phyloP scores from a whole-genome alignment of 2,329 filamentous ascomycete species.

The Mariannaea sp. region DNA sequence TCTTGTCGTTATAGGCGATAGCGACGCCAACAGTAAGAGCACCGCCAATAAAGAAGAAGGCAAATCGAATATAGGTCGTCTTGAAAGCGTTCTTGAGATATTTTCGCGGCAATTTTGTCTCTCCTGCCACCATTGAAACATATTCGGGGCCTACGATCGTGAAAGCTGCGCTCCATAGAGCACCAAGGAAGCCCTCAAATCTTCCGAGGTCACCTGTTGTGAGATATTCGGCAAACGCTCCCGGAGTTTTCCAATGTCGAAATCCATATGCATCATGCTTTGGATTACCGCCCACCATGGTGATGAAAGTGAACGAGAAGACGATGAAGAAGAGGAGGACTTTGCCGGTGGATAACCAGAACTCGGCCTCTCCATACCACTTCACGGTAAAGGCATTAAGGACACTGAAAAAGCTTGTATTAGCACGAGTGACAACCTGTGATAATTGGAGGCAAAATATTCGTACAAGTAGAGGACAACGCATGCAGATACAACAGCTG shows the following conservation, averaged over 20 bases:
- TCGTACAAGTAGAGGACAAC: slow-evolving; percentile 19
- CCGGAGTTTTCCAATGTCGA: slow-evolving; percentile 22
- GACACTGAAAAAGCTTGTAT: not conserved
- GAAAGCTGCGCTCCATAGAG: slow-evolving; percentile 44
- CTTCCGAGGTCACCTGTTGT: slow-evolving; percentile 18
- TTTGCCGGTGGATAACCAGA: slow-evolving; percentile 20
- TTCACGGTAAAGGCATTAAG: slow-evolving; percentile 23
- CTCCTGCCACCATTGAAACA: slow-evolving; percentile 43
- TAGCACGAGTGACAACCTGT: not conserved
- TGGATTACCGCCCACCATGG: slow-evolving; percentile 22
- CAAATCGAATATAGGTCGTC: slow-evolving; percentile 22
- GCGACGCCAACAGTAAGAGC: slow-evolving; percentile 60
- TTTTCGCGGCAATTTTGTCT: slow-evolving; percentile 21
- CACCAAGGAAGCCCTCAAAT: slow-evolving; percentile 21
- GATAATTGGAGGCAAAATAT: not conserved
- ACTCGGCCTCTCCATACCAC: slow-evolving; percentile 25
- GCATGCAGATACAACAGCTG: slow-evolving; percentile 20
- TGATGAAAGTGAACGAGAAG: slow-evolving; percentile 23
- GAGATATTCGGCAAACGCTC: slow-evolving; percentile 20
- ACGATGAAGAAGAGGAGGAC: slow-evolving; percentile 24
- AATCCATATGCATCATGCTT: slow-evolving; percentile 23
- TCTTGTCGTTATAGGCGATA: slow-evolving; percentile 65
- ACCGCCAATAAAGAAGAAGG: slow-evolving; percentile 24
- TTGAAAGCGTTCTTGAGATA: slow-evolving; percentile 25
- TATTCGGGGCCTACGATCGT: slow-evolving; percentile 69